Percentiles rank a stretch among this genome's conserved stretches.
Evolutionary conservation across 2,329 filamentous ascomycete species (phyloP).

Genomic region (Epicoccum nigrum): DNA sequence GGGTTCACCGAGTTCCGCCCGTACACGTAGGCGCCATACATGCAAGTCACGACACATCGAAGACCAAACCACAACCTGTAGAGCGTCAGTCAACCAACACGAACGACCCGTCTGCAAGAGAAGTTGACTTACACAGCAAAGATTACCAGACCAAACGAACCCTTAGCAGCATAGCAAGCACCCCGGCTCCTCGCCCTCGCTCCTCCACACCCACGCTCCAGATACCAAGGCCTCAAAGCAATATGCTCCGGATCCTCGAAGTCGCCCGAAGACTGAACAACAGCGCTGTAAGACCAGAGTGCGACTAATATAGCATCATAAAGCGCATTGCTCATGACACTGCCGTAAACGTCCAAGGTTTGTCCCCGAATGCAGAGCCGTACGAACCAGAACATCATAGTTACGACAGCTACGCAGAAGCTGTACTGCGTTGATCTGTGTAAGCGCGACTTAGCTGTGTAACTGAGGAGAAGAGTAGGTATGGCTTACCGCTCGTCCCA

Average conservation of each 20-base stretch:
- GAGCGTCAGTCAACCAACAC: background rate
- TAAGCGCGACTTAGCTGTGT: background rate
- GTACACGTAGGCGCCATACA: conserved; percentile 22
- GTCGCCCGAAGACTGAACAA: conserved; percentile 19
- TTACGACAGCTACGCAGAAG: conserved; percentile 18
- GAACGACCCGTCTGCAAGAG: background rate
- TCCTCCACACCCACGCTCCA: conserved; percentile 21
- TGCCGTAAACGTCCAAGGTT: conserved; percentile 15
- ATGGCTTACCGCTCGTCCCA: conserved; percentile 27
- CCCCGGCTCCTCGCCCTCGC: conserved; percentile 1
- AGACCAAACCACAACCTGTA: conserved; percentile 20
- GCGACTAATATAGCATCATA: conserved; percentile 25
- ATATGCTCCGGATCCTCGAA: conserved; percentile 23
- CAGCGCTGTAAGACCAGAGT: conserved; percentile 23
- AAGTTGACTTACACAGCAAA: conserved; percentile 25
- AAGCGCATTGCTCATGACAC: conserved; percentile 17
- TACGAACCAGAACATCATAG: conserved; percentile 18
- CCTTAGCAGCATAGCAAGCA: conserved; percentile 13
- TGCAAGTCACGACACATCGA: conserved; percentile 18
- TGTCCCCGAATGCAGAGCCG: conserved; percentile 18
- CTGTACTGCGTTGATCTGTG: conserved; percentile 17
- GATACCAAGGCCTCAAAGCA: conserved; percentile 26
- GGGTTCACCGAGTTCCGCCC: background rate
- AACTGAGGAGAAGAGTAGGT: no score
- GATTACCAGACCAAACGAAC: conserved; percentile 16